phyloP scores from a whole-genome alignment of 2,329 filamentous ascomycete genomes.

The Colletotrichum noveboracense region DNA sequence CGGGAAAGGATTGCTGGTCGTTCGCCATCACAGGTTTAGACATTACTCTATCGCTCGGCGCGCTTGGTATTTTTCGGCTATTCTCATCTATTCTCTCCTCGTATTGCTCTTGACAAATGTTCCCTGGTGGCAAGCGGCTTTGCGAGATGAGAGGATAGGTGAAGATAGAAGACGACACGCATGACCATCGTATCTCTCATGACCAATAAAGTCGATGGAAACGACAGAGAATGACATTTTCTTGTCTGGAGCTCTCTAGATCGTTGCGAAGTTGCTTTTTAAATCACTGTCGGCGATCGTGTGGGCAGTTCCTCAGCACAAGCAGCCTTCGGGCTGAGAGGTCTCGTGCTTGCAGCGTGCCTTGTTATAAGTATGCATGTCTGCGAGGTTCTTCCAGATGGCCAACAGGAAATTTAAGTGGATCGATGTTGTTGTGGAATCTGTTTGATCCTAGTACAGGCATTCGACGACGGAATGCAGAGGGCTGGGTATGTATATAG shows the following conservation, averaged over 20 bases:
- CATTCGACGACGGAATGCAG: accelerated
- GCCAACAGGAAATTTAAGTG: background rate
- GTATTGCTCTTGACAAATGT: background rate
- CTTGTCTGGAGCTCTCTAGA: background rate
- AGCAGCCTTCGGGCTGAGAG: background rate
- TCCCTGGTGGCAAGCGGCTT: background rate
- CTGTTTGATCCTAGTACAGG: background rate
- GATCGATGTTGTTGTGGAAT: background rate
- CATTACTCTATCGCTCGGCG: background rate
- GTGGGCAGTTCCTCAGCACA: background rate
- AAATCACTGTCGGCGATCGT: background rate
- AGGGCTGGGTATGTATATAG: accelerated
- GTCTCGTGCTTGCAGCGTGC: background rate
- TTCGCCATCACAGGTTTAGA: accelerated
- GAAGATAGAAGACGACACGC: background rate
- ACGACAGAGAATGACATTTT: accelerated
- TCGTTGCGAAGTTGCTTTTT: background rate
- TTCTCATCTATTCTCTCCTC: background rate
- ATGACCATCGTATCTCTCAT: background rate
- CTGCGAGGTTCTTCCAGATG: background rate
- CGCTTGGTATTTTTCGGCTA: background rate
- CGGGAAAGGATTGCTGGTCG: background rate
- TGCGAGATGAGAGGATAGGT: background rate
- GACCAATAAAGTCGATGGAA: background rate
- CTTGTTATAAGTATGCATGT: background rate